These are phyloP conservation scores for Rhodotorula sp. DNA, from an alignment of 1,284 basidiomycete genomes.

Conservation along the genomic window DNA sequence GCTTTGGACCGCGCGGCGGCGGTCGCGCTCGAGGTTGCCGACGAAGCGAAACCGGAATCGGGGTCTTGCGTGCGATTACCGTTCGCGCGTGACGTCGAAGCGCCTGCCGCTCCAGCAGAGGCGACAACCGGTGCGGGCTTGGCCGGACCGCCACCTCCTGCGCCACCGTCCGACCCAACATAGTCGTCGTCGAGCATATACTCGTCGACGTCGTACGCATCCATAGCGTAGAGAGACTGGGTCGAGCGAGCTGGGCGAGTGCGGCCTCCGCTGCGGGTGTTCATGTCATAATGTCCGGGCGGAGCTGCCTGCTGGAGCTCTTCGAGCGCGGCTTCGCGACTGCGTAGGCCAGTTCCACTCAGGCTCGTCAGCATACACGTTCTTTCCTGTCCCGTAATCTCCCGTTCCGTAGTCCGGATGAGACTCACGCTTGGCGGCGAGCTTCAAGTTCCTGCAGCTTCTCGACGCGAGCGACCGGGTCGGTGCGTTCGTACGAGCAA, in stretches of 20 bases:
- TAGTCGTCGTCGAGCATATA: not conserved
- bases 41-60: not conserved
- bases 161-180: too few species aligned
- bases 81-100: not conserved
- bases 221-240: not conserved
- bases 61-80: not conserved
- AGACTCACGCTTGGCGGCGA: not conserved
- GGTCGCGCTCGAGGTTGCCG: not conserved
- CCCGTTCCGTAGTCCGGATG: too few species aligned
- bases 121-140: too few species aligned
- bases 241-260: not conserved
- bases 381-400: too few species aligned
- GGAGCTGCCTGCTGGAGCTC: constrained; percentile 1
- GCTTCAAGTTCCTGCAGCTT: not conserved
- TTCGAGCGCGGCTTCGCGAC: not conserved
- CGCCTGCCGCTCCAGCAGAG: not conserved
- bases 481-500: not conserved
- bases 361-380: not conserved
- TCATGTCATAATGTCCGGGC: constrained; percentile 2
- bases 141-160: too few species aligned
- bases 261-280: not conserved
- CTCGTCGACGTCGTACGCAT: not conserved
- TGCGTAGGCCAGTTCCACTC: not conserved
- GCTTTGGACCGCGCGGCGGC: not conserved
- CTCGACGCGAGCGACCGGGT: not conserved